Base-by-base conservation (phyloP, 495 filamentous ascomycete species). In the Aspergillus ellipticus region DNA sequence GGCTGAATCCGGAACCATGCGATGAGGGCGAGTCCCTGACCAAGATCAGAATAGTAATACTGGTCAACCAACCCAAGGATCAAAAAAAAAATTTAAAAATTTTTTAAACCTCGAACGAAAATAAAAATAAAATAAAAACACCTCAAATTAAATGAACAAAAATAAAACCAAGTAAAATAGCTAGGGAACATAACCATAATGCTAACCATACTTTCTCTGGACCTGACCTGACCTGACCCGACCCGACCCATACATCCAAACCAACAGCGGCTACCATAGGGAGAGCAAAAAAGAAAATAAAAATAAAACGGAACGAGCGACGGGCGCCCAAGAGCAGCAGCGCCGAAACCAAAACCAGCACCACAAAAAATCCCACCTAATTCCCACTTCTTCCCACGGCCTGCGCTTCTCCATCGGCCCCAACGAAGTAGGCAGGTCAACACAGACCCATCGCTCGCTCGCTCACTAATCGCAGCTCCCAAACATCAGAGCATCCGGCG, bases 401-500 rank as follows among this genome's bases (percentile, higher is more conserved):
- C 35, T n/a, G n/a, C n/a, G n/a, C n/a, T 39, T 4, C 35, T 39
- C 35, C 13, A 39, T 33, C 31, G 31, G 31, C 31, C 31, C 31
- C 13, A 33, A 33, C 31, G 31, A 33, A 39, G 9, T 39, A 39
- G 35, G 47, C 39, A 51, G 20, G 41, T 54, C 49, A 54, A 45
- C 55, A 42, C 56, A 50, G 49, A 51, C 51, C 43, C 17, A 42
- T 53, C 17, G 37, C 20, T 28, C 21, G 16, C 45, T 42, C 42
- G 41, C 45, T 42, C 53, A 55, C 46, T 43, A 50, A 49, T 39
- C 39, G 42, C 17, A 15, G 29, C 20, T 51, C 39, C 39, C 54
- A 56, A 51, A 52, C 48, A 46, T 47, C 31, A 51, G 39, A 28
- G 42, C 59, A 61, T 66, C 51, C 66, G 56, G 66, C 69, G 69